phyloP scores from a whole-genome alignment of 2,329 filamentous ascomycete genomes.

The Claviceps africana region DNA sequence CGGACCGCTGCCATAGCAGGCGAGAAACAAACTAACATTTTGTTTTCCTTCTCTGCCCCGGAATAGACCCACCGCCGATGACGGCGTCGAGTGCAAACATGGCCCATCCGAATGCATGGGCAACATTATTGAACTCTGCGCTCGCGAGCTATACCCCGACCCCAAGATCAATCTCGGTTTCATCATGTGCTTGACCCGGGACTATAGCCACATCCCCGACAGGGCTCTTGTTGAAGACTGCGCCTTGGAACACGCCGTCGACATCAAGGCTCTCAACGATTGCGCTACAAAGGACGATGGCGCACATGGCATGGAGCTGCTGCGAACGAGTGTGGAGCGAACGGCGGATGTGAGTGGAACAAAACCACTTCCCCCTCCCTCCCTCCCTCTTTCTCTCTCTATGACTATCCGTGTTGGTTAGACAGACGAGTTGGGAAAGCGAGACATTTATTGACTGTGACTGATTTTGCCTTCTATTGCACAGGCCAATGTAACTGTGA shows the following conservation, averaged over 20 bases:
- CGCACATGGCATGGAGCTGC: constrained; percentile 50
- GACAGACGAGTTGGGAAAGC: not conserved
- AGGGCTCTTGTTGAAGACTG: constrained; percentile 71
- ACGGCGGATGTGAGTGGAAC: constrained; percentile 36
- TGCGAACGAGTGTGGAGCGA: constrained; percentile 53
- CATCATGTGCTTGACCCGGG: constrained; percentile 70
- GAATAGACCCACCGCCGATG: constrained; percentile 54
- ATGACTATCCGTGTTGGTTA: too few species aligned
- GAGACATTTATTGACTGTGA: not conserved
- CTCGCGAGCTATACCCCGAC: constrained; percentile 65
- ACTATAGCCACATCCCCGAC: constrained; percentile 66
- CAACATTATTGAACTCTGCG: constrained; percentile 89
- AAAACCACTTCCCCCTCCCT: too few species aligned
- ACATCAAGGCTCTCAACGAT: constrained; percentile 66
- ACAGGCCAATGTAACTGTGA: constrained; percentile 51
- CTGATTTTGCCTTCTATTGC: not conserved
- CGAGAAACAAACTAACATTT: not conserved
- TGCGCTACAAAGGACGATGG: constrained; percentile 70
- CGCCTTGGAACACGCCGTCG: constrained; percentile 78
- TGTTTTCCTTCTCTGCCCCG: too few species aligned
- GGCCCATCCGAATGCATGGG: constrained; percentile 82
- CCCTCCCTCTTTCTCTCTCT: too few species aligned
- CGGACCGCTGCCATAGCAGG: not conserved
- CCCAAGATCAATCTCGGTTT: constrained; percentile 86
- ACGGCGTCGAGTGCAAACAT: constrained; percentile 78